Evolutionary conservation across 805 yeast genomes (phyloP), one percentile per base, ranked within the genome.

Genomic region (Saturnispora silvae): DNA sequence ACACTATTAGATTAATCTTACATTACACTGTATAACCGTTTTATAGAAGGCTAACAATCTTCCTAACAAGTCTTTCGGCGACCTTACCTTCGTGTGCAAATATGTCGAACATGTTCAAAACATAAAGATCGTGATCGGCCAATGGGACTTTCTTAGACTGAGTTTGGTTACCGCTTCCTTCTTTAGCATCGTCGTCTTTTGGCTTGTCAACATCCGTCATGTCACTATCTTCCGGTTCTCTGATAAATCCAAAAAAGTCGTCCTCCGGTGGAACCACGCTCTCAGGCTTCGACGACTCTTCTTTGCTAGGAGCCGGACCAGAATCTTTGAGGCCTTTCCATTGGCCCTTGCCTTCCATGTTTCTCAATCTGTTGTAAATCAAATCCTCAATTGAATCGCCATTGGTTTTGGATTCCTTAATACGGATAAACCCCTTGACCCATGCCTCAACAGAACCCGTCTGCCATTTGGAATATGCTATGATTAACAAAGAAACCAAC

Each of bases 201-300:
- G 26, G 32, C 13, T 19, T 26, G 9, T 36, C 39, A 11, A 36
- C 20, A 19, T 36, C 34, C 39, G 31, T 36, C 3, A 28, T 27
- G 17, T 38, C 45, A 13, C 37, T 40, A 5, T 34, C 40, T 11
- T 43, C 46, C 1, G 59, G 56, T 13, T 54, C 59, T 30, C 52
- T 47, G 9, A 54, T 49, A 34, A 53, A 52, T 1, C 59, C 59
- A 43, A 56, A 53, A 20, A 56, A 51, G 18, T 48, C 52, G 4
- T 50, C 40, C 25, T 56, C 59, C 31, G 50, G 45, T 8, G 45
- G 47, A 10, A 40, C 28, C 18, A 46, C 50, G 3, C 29, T 27
- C 5, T 23, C 5, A 15, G n/a, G 10, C 15, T 25, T 25, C 5
- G 28, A 6, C 10, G 7, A 7, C 15, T 10, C 28, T 6, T 8